Evolutionary conservation across 2,329 filamentous ascomycete genomes (phyloP), one percentile per base, ranked within the genome.

Genomic region (Colletotrichum gigasporum): DNA sequence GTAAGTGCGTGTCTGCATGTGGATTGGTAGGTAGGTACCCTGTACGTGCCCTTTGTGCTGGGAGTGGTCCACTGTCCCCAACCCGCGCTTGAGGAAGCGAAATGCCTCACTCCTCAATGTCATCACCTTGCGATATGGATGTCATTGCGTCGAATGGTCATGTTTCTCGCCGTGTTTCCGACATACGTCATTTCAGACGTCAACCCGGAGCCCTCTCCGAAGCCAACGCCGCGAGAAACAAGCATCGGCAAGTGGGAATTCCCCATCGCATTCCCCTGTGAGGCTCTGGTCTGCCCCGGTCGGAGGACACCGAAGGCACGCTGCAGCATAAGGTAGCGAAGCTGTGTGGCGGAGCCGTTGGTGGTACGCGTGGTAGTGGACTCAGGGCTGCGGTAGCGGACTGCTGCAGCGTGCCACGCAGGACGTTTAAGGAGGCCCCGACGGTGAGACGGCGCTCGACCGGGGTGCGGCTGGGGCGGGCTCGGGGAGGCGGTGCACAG

Each of bases 331-430:
- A n/a, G n/a, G n/a, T n/a, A 26, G 22, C 35, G 10, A 53, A 8
- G 18, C 42, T 26, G 18, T 30, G 56, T 48, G 62, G 62, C 62
- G 62, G 62, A 64, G 62, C 62, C 56, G 52, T 55, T 39, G 52
- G 52, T 55, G 39, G n/a, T n/a, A n/a, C n/a, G n/a, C n/a, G n/a
- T n/a, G n/a, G n/a, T n/a, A n/a, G n/a, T n/a, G n/a, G n/a, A n/a
- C n/a, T n/a, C n/a, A n/a, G n/a, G n/a, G n/a, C n/a, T n/a, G n/a
- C n/a, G n/a, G n/a, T n/a, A 26, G 22, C 35, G 10, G 48, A 8
- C n/a, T 32, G 16, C 22, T 30, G 56, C 41, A 56, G 62, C 62
- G 62, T 56, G 62, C 56, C 62, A 48, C 34, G 34, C 8, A 12
- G 34, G 34, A 12, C 34, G n/a, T n/a, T n/a, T 12, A 12, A 56